Percentiles rank a stretch among this genome's conserved stretches.
These are phyloP conservation scores for Vitis cinerea DNA, from an alignment of 164 flowering plant genomes.

Conservation along the genomic window DNA sequence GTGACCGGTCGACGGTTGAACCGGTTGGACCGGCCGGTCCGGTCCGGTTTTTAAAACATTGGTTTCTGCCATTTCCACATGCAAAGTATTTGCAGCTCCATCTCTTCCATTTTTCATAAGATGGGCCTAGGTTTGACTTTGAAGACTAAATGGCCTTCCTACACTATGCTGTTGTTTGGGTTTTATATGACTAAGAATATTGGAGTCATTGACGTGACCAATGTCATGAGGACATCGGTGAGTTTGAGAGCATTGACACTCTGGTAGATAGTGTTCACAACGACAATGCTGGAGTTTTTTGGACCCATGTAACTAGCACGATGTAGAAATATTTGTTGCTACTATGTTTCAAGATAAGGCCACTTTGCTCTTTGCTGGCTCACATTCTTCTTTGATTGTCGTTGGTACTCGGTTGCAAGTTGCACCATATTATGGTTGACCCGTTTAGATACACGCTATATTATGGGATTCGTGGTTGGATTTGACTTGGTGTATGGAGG, in stretches of 20 bases:
- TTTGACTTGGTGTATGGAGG: conserved; percentile 93
- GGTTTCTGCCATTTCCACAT: conserved; percentile 62
- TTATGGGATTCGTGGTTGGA: conserved; percentile 98
- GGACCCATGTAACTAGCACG: conserved; percentile 94
- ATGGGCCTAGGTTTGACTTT: conserved; percentile 47
- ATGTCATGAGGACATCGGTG: conserved; percentile 98
- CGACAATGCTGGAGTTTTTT: conserved; percentile 85
- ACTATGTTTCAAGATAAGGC: conserved; percentile 84
- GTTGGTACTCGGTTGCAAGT: conserved; percentile 99
- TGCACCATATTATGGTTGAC: conserved; percentile 90
- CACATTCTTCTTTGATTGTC: conserved; percentile 89
- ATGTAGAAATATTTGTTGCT: conserved; percentile 96
- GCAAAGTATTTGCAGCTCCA: conserved; percentile 67
- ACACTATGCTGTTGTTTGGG: conserved; percentile 69
- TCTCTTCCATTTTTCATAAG: conserved; percentile 56
- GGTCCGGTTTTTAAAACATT: too few relatives aligned
- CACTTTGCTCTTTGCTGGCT: conserved; percentile 75
- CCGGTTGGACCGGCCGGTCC: too few relatives aligned
- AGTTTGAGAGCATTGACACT: conserved; percentile 88
- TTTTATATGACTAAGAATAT: conserved; percentile 99
- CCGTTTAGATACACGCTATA: conserved; percentile 99
- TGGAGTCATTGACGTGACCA: conserved; percentile 96
- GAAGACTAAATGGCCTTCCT: conserved; percentile 66
- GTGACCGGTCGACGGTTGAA: too few relatives aligned
- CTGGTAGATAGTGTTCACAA: conserved; percentile 82